These are phyloP conservation scores for Talaromyces atroroseus DNA, from an alignment of 2,329 filamentous ascomycete genomes.

Conservation along the genomic window DNA sequence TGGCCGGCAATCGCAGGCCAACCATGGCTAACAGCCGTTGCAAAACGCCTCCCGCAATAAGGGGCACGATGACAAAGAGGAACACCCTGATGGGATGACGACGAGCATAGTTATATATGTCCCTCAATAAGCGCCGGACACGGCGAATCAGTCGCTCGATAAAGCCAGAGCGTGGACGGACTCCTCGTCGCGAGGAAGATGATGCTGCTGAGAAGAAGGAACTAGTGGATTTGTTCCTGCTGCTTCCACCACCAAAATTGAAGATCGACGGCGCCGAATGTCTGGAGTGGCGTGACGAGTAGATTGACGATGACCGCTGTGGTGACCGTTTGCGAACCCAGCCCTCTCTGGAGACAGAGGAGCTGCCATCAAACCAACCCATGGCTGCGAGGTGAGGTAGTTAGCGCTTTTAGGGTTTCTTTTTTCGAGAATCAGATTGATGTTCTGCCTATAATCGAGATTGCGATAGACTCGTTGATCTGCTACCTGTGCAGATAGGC, in stretches of 20 bases:
- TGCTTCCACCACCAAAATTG: slow-evolving; percentile 29
- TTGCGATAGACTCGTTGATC: not conserved
- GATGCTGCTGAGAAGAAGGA: slow-evolving; percentile 49
- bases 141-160: slow-evolving; percentile 67
- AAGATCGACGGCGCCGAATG: slow-evolving; percentile 45
- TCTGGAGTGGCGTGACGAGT: slow-evolving; percentile 30
- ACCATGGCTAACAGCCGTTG: slow-evolving; percentile 72
- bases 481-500: not conserved
- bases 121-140: slow-evolving; percentile 71
- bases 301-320: slow-evolving; percentile 30
- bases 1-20: slow-evolving; percentile 66
- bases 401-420: not conserved
- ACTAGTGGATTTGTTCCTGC: slow-evolving; percentile 32
- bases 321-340: slow-evolving; percentile 34
- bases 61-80: slow-evolving; percentile 77
- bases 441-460: not conserved
- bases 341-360: slow-evolving; percentile 21
- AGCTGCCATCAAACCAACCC: slow-evolving; percentile 44
- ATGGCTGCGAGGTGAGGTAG: slow-evolving; percentile 21
- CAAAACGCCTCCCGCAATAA: slow-evolving; percentile 77
- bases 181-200: slow-evolving; percentile 70
- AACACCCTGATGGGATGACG: slow-evolving; percentile 83
- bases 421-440: not conserved
- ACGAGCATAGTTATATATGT: slow-evolving; percentile 75
- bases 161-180: slow-evolving; percentile 71